phyloP scores from a whole-genome alignment of 2,329 filamentous ascomycete genomes.

The Epicoccum sorghinum region DNA sequence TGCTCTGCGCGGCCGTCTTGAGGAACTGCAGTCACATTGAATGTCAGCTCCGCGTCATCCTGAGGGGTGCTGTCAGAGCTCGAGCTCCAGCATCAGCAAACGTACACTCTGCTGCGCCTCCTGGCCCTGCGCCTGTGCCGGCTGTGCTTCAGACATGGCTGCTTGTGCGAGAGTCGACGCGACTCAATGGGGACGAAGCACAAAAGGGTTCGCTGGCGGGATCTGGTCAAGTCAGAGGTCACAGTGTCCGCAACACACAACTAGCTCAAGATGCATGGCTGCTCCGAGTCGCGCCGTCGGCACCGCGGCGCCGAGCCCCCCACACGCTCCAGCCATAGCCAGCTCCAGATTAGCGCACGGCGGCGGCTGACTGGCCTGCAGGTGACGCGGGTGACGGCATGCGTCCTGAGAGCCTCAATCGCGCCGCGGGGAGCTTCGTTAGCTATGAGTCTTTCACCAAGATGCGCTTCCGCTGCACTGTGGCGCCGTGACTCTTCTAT shows the following conservation, averaged over 20 bases:
- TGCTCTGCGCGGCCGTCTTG: constrained; percentile 57
- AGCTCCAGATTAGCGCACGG: neutral
- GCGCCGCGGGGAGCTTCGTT: too few relatives aligned
- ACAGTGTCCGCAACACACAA: constrained; percentile 11
- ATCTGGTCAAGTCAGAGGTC: neutral
- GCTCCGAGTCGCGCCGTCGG: too few relatives aligned
- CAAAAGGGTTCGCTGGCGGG: neutral
- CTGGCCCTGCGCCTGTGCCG: constrained; percentile 22
- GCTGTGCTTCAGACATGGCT: constrained; percentile 41
- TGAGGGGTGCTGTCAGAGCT: neutral
- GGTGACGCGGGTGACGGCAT: neutral
- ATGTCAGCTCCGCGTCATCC: constrained; percentile 22
- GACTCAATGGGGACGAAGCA: constrained; percentile 1
- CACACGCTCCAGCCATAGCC: neutral
- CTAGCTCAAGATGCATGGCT: too few relatives aligned
- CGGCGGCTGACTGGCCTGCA: constrained; percentile 6
- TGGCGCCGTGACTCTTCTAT: neutral
- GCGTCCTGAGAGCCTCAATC: neutral
- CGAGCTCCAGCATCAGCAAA: neutral
- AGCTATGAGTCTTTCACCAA: constrained; percentile 11
- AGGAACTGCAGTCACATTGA: constrained; percentile 33
- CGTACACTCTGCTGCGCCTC: constrained; percentile 34
- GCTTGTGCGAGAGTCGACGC: constrained; percentile 7
- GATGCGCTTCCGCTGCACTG: neutral
- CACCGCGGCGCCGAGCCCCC: neutral